Conservation (phyloP, 2,329 filamentous ascomycete genomes). For the Claviceps sp. region DNA sequence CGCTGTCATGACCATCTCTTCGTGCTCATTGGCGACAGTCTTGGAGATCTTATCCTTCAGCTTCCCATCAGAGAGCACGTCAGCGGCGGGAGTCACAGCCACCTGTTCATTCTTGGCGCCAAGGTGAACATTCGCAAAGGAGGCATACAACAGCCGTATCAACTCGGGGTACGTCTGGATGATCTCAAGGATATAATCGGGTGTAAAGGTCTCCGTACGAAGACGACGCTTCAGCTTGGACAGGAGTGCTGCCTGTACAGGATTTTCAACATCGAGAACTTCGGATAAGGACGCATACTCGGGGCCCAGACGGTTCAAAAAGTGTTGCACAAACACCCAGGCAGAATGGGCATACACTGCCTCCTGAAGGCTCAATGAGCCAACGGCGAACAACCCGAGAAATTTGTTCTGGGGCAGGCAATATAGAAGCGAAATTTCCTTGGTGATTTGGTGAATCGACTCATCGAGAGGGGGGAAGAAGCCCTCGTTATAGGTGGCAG, state of each 20-base stretch:
- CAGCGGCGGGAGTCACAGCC: slow-evolving; percentile 41
- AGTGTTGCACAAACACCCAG: slow-evolving; percentile 96
- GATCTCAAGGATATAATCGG: slow-evolving; percentile 96
- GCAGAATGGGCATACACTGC: slow-evolving; percentile 95
- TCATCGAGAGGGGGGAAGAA: slow-evolving; percentile 72
- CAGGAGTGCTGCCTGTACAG: slow-evolving; percentile 71
- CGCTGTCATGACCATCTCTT: slow-evolving; percentile 94
- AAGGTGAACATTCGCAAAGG: slow-evolving; percentile 80
- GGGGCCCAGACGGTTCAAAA: slow-evolving; percentile 84
- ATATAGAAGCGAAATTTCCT: slow-evolving; percentile 93
- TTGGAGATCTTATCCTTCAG: slow-evolving; percentile 66
- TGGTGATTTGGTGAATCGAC: slow-evolving; percentile 97
- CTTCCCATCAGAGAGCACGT: slow-evolving; percentile 62
- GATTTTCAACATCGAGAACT: slow-evolving; percentile 69
- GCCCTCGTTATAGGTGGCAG: slow-evolving; percentile 44
- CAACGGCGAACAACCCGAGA: slow-evolving; percentile 74
- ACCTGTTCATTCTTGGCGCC: slow-evolving; percentile 38
- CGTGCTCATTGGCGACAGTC: slow-evolving; percentile 82
- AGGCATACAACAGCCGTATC: slow-evolving; percentile 76
- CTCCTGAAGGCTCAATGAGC: slow-evolving; percentile 83
- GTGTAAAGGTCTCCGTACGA: slow-evolving; percentile 91
- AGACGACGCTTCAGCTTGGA: slow-evolving; percentile 92
- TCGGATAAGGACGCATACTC: slow-evolving; percentile 83
- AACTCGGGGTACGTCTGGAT: slow-evolving; percentile 82
- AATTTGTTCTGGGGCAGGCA: slow-evolving; percentile 97